Evolutionary conservation across 2,329 filamentous ascomycete genomes (phyloP), one percentile per base, ranked within the genome.

Genomic region (Aspergillus chevalieri): DNA sequence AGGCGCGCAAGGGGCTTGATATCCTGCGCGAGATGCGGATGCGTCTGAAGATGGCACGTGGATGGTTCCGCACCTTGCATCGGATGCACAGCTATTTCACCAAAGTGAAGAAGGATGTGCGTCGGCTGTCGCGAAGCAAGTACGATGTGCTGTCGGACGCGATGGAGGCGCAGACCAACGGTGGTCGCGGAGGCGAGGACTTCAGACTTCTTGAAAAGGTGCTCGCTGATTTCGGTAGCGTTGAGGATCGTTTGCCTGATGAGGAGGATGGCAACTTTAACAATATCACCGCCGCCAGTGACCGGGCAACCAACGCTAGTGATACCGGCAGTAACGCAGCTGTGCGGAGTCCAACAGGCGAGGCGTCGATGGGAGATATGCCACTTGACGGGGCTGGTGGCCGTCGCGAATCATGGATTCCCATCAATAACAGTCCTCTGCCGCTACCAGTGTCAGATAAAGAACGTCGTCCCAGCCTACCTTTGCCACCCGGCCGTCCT

Each of bases 41-140:
- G 6, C 65, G 70, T 21, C 51, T 73, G 38, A 66, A 62, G 48
- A 71, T 73, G 67, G 69, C 70, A 2, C 55, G 53, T 12, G 69
- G 68, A 7, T 73, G 70, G 70, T 71, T 73, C 61, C 68, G 70
- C n/a, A 73, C 70, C 3, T 46, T 73, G 30, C 68, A 72, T 47
- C 68, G 70, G 7, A 57, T 72, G 30, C 64, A 72, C 53, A 69
- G 60, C 49, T 73, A 72, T 52, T 72, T 68, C 53, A 59, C 62
- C 38, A 70, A 68, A 46, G 68, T 66, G 44, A 70, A 68, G 52
- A 65, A 59, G 10, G 69, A 72, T 42, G 65, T 65, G 50, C 65
- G 64, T 22, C 66, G 67, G 7, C 56, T 61, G 39, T 67, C 65
- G 0, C 65, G 42, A 3, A 41, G 69, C 33, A 65, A 60, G 24